Base-by-base conservation (phyloP, 495 filamentous ascomycete genomes). In the Opeltia flavorubescens region DNA sequence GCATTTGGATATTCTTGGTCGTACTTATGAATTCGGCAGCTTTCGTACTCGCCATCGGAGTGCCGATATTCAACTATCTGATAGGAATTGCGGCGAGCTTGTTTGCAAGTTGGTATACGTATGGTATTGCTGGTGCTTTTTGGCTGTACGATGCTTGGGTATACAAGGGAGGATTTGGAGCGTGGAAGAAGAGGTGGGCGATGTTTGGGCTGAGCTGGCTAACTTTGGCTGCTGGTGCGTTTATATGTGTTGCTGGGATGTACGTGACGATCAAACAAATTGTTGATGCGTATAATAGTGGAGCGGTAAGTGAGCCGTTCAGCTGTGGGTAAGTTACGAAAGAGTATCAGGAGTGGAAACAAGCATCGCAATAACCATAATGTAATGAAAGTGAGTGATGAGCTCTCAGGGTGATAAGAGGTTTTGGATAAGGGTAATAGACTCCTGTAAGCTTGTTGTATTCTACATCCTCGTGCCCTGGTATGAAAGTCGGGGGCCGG, bases 201-300 rank as follows among this genome's bases (percentile, higher is more conserved):
- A 65, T 69, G 63, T 67, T 66, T 5, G 39, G 67, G 18, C 39
- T 70, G 13, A 65, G 72, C 52, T 41, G 63, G 4, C 54, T 67
- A 47, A 60, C 71, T 15, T 55, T 73, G 53, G 15, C 57, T 0
- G 51, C 52, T 25, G 71, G 71, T 0, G 55, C 66, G 47, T 75
- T 75, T 42, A 50, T 75, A n/a, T 59, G 71, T 2, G 69, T 70
- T 5, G 69, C 71, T 4, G 71, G 71, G 1, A 48, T 71, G 27
- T 75, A 75, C 59, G 69, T 68, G 0, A 69, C 69, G 6, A 63
- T 73, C 33, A 61, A 76, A 58, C 68, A 70, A 31, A 76, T 76
- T 29, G 55, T 57, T 41, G 52, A 52, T 50, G 55, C 55, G 13
- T 57, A 57, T 48, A 31, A 23, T 8, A 45, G 30, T 25, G 25